A percentile compares a stretch with the other conserved stretches of the same genome.
Conservation (phyloP, 768 basidiomycete genomes). For the Daedalea quercina region DNA sequence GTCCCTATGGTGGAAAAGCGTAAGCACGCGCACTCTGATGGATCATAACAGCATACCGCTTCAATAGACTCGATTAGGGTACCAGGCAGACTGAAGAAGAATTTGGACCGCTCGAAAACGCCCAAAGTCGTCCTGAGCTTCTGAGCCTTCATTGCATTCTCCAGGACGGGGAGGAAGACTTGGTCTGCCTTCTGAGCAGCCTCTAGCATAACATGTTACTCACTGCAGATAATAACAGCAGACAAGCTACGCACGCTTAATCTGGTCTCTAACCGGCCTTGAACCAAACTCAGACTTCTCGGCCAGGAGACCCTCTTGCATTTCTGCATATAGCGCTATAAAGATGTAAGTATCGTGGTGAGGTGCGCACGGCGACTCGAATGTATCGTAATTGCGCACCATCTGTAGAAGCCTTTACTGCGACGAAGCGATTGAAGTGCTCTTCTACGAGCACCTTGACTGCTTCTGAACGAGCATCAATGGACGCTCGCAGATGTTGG, state of each 20-base stretch:
- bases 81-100: slow-evolving; percentile 97
- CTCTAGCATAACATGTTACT: slow-evolving; percentile 36
- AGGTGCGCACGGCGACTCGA: not conserved
- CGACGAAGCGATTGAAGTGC: slow-evolving; percentile 96
- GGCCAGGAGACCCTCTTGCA: slow-evolving; percentile 83
- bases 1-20: slow-evolving; percentile 50
- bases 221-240: not conserved
- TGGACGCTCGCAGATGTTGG: slow-evolving; percentile 61
- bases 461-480: slow-evolving; percentile 92
- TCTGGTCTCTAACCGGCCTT: slow-evolving; percentile 70
- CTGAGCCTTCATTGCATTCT: slow-evolving; percentile 91
- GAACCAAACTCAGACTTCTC: slow-evolving; percentile 77
- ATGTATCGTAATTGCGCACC: slow-evolving; percentile 37
- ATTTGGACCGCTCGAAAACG: slow-evolving; percentile 94
- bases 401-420: slow-evolving; percentile 95
- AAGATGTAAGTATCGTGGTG: not conserved
- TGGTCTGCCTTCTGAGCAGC: slow-evolving; percentile 92
- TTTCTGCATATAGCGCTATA: slow-evolving; percentile 84
- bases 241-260: slow-evolving; percentile 55
- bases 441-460: slow-evolving; percentile 92
- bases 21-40: not conserved
- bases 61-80: slow-evolving; percentile 85
- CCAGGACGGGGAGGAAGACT: slow-evolving; percentile 92
- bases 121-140: slow-evolving; percentile 88
- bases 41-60: slow-evolving; percentile 47